Evolutionary conservation across 2,329 filamentous ascomycete genomes (phyloP).

Genomic region (Chaetomium olivaceum): DNA sequence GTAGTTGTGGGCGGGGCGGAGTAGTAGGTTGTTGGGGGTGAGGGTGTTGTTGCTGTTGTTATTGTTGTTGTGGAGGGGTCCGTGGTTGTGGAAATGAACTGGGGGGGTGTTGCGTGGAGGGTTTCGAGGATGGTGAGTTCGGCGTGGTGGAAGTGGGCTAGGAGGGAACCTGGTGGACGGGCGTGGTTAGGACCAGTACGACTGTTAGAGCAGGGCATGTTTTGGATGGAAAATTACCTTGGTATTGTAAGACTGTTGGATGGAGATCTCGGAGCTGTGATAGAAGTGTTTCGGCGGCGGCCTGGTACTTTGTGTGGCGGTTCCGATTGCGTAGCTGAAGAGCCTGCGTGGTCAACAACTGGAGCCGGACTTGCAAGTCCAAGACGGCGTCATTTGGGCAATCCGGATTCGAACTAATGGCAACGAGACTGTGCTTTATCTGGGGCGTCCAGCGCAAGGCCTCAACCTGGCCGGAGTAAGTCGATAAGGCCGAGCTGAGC

Average conservation of each 20-base stretch:
- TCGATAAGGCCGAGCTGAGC: background rate
- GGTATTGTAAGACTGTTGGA: constrained; percentile 29
- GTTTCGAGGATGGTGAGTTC: constrained; percentile 29
- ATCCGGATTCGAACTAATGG: background rate
- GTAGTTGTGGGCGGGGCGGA: background rate
- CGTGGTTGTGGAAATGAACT: background rate
- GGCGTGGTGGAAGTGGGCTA: constrained; percentile 19
- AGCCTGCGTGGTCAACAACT: constrained; percentile 39
- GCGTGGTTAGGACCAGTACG: background rate
- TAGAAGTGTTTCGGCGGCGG: constrained; percentile 18
- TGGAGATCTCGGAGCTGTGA: constrained; percentile 33
- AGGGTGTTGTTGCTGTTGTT: background rate
- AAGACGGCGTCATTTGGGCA: constrained; percentile 38
- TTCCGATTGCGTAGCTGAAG: constrained; percentile 36
- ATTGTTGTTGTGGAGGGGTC: constrained; percentile 20
- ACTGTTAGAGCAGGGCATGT: no score
- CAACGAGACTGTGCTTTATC: background rate
- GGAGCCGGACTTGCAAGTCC: constrained; percentile 41
- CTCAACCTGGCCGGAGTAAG: background rate
- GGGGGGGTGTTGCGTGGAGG: constrained; percentile 22
- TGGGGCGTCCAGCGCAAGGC: background rate
- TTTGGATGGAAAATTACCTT: constrained; percentile 33
- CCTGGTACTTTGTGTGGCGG: constrained; percentile 10
- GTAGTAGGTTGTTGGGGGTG: background rate
- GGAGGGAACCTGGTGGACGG: background rate